Percentiles rank a stretch among this genome's conserved stretches.
phyloP scores from a whole-genome alignment of 2,329 filamentous ascomycete species.

The Capronia coronata region DNA sequence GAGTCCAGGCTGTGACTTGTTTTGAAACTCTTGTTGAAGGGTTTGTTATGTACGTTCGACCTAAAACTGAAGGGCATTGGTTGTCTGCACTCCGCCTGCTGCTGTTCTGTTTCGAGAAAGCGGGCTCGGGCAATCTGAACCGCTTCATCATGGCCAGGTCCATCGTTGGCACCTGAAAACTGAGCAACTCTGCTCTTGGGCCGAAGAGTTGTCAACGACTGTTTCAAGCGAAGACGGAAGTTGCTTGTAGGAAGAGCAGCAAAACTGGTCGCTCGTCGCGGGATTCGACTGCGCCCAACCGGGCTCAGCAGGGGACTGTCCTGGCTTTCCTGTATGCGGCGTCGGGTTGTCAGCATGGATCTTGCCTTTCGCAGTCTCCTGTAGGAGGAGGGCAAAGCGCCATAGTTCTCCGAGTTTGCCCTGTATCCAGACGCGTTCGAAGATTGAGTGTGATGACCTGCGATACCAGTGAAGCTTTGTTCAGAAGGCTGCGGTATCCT shows the following conservation, averaged over 20 bases:
- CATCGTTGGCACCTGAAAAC: constrained; percentile 22
- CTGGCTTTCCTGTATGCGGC: background rate
- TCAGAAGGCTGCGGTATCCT: background rate
- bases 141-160: constrained; percentile 33
- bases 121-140: constrained; percentile 39
- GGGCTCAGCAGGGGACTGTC: constrained; percentile 11
- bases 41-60: constrained; percentile 2
- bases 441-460: background rate
- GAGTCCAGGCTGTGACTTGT: constrained; percentile 2
- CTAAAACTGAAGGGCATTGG: constrained; percentile 7
- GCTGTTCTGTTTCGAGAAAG: constrained; percentile 31
- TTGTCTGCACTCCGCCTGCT: constrained; percentile 24
- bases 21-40: constrained; percentile 25
- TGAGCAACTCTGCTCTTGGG: constrained; percentile 29
- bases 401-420: constrained; percentile 26
- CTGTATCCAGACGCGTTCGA: background rate
- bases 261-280: constrained; percentile 1
- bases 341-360: constrained; percentile 43
- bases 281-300: constrained; percentile 2
- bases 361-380: constrained; percentile 42
- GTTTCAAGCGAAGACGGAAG: constrained; percentile 31
- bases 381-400: constrained; percentile 43
- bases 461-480: background rate
- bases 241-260: constrained; percentile 9
- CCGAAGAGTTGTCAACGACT: constrained; percentile 40